These are phyloP conservation scores for Porodaedalea pini DNA, from an alignment of 1,284 basidiomycete species.

Conservation along the genomic window DNA sequence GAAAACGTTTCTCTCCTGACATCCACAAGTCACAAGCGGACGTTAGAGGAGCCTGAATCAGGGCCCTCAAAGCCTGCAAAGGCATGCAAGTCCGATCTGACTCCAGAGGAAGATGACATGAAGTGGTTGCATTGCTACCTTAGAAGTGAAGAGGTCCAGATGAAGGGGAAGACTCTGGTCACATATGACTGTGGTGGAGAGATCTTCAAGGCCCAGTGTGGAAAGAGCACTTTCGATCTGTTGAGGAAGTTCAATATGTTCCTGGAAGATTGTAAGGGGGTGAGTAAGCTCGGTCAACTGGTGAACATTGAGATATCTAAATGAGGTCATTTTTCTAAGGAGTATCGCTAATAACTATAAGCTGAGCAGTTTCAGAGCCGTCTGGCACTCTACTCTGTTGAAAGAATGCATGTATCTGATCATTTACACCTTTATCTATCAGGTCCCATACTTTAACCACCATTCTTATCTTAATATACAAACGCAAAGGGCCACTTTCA, in stretches of 20 bases:
- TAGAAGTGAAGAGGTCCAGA: not conserved
- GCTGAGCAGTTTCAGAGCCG: too few relatives aligned
- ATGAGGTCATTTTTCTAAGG: not conserved
- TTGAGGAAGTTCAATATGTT: constrained; percentile 7
- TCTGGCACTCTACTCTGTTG: too few relatives aligned
- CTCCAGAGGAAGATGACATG: not conserved
- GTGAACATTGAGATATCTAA: not conserved
- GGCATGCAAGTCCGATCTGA: not conserved
- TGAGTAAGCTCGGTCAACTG: not conserved
- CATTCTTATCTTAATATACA: not conserved
- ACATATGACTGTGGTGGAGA: constrained; percentile 6
- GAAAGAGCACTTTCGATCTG: constrained; percentile 3
- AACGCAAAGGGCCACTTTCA: too few relatives aligned
- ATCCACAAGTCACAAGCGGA: not conserved
- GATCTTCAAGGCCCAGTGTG: constrained; percentile 1
- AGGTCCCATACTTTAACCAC: too few relatives aligned
- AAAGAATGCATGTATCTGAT: too few relatives aligned
- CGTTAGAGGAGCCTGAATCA: not conserved
- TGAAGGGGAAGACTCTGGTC: constrained; percentile 6
- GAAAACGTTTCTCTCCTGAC: not conserved
- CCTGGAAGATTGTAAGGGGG: constrained; percentile 8
- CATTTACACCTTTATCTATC: too few relatives aligned
- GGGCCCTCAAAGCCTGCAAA: not conserved
- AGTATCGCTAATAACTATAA: not conserved
- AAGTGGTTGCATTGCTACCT: constrained; percentile 4